Percentiles rank a stretch among this genome's conserved stretches.
Evolutionary conservation across 2,329 filamentous ascomycete species (phyloP).

Genomic region (Fusarium sp.): DNA sequence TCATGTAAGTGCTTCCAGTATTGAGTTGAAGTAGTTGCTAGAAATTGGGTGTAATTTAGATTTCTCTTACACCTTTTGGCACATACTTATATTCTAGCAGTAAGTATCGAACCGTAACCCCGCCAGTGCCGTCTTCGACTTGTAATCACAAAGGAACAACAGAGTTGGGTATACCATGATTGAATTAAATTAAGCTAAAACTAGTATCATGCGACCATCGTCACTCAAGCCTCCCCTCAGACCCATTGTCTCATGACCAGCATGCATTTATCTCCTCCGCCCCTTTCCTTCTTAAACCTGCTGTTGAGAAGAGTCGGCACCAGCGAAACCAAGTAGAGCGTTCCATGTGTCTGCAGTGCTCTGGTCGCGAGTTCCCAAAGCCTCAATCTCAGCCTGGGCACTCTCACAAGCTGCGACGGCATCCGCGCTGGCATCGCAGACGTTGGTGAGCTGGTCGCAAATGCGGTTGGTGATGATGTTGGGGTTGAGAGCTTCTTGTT

Average conservation of each 20-base stretch:
- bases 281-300: constrained; percentile 28
- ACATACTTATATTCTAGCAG: neutral
- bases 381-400: constrained; percentile 64
- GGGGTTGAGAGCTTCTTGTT: constrained; percentile 76
- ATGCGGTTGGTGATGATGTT: constrained; percentile 80
- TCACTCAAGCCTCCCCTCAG: constrained; percentile 11
- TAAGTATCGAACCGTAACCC: too few relatives aligned
- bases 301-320: constrained; percentile 39
- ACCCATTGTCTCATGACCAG: constrained; percentile 28
- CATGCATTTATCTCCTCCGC: constrained; percentile 21
- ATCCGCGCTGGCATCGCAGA: constrained; percentile 70
- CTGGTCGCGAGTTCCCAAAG: constrained; percentile 60
- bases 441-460: constrained; percentile 75
- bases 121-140: neutral
- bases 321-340: constrained; percentile 51
- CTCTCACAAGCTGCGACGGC: constrained; percentile 64
- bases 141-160: neutral
- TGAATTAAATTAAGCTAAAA: constrained; percentile 18
- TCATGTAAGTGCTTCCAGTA: neutral
- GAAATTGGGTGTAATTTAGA: neutral
- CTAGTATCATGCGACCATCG: constrained; percentile 9
- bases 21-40: neutral
- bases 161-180: constrained; percentile 3
- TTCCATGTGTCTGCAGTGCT: constrained; percentile 63
- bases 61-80: neutral